Evolutionary conservation across 2,329 filamentous ascomycete genomes (phyloP).

Genomic region (Geosmithia morbida): DNA sequence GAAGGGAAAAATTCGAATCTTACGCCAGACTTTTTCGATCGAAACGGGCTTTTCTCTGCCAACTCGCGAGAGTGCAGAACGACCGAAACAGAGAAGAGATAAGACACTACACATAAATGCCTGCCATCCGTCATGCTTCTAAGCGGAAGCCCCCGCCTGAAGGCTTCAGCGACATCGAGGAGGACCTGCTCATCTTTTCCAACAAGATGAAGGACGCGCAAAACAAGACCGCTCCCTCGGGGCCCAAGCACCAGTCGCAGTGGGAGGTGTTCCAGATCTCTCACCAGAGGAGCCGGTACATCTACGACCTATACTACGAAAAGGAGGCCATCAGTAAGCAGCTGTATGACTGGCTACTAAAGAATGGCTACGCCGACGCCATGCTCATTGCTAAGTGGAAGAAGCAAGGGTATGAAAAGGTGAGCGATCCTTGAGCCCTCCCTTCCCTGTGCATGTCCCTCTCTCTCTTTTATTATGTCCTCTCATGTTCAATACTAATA

Average conservation of each 20-base stretch:
- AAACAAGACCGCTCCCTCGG: constrained; percentile 71
- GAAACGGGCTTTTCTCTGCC: no score
- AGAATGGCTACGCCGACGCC: constrained; percentile 90
- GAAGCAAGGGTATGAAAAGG: constrained; percentile 98
- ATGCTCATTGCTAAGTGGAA: constrained; percentile 99
- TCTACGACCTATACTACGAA: constrained; percentile 96
- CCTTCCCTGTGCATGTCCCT: neutral
- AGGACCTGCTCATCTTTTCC: constrained; percentile 69
- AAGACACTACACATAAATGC: constrained; percentile 35
- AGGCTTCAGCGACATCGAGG: constrained; percentile 78
- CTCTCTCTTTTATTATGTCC: no score
- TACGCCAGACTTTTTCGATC: no score
- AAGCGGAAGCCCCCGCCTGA: constrained; percentile 74
- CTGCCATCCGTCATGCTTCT: constrained; percentile 58
- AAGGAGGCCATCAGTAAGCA: constrained; percentile 89
- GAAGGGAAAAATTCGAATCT: no score
- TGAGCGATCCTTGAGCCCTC: constrained; percentile 22
- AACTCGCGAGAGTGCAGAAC: neutral
- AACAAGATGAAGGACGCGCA: constrained; percentile 96
- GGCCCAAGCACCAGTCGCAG: constrained; percentile 71
- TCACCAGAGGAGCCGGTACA: constrained; percentile 81
- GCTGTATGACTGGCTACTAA: constrained; percentile 91
- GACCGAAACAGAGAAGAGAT: neutral
- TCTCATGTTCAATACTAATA: neutral
- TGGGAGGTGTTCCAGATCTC: constrained; percentile 98